Evolutionary conservation across 75 land plant genomes (phyloP).

Genomic region (Azolla pinnata): DNA sequence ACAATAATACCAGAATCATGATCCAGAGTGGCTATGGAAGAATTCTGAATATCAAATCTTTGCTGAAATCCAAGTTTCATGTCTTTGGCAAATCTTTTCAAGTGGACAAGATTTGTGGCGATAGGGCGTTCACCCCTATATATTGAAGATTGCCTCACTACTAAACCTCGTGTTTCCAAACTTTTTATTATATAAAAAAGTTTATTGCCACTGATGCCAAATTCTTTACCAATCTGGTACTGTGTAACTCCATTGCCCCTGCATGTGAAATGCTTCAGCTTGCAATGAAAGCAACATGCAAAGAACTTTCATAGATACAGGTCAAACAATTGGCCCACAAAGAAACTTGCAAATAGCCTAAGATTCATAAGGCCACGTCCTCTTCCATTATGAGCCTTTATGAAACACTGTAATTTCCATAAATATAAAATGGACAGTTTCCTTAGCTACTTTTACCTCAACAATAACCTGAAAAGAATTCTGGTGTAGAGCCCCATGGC

Average conservation of each 20-base stretch:
- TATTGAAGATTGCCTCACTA: slow-evolving; percentile 63
- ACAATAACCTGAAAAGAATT: too few relatives aligned
- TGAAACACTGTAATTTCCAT: background rate
- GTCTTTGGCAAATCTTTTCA: slow-evolving; percentile 73
- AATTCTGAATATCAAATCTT: slow-evolving; percentile 61
- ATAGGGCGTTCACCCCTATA: slow-evolving; percentile 34
- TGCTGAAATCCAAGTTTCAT: slow-evolving; percentile 58
- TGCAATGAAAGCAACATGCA: background rate
- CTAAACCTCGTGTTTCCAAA: slow-evolving; percentile 63
- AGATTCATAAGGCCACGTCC: background rate
- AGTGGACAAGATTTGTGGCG: slow-evolving; percentile 66
- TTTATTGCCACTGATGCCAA: slow-evolving; percentile 65
- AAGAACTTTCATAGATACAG: background rate
- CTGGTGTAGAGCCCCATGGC: too few relatives aligned
- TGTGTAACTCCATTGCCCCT: slow-evolving; percentile 91
- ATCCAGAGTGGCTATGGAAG: slow-evolving; percentile 10
- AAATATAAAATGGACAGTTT: background rate
- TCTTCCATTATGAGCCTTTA: background rate
- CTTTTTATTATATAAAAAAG: slow-evolving; percentile 61
- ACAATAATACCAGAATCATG: slow-evolving; percentile 13
- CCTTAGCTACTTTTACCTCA: too few relatives aligned
- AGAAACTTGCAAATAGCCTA: background rate
- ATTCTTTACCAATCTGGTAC: slow-evolving; percentile 70
- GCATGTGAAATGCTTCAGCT: slow-evolving; percentile 10
- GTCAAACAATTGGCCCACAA: background rate